Evolutionary conservation across 805 yeast genomes (phyloP), one percentile per base, ranked within the genome.

Genomic region (Candida khao-thaluensis): DNA sequence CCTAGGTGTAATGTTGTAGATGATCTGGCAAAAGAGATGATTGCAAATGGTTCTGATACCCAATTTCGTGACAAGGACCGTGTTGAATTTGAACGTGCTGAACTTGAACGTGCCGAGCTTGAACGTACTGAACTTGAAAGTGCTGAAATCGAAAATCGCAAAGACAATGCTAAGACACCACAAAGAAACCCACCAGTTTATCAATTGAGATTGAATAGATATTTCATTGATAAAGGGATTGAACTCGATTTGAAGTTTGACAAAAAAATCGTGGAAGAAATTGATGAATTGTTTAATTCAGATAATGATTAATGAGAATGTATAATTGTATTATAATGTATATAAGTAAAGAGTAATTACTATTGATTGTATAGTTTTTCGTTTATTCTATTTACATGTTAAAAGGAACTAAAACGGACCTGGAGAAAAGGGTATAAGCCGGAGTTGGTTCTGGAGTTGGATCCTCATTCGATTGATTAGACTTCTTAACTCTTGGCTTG

Each of bases 401-500:
- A n/a, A n/a, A n/a, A n/a, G n/a, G n/a, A n/a, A n/a, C n/a, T n/a
- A n/a, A n/a, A n/a, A n/a, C n/a, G n/a, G n/a, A n/a, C n/a, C n/a
- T n/a, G n/a, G n/a, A n/a, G n/a, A n/a, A n/a, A n/a, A n/a, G n/a
- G n/a, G 27, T 18, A 7, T 28, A 35, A 22, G 36, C 41, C 17
- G 41, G 41, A 9, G 34, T 34, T 17, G 41, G 36, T 7, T 37
- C 41, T 7, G 37, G 29, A 17, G 10, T 25, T 18, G 12, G 21
- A 18, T 12, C 24, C 6, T 25, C 21, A 10, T 22, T 22, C 24
- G 10, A 22, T 22, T 7, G 24, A 10, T 22, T 22, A 8, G 24
- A 10, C 24, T 22, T 10, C n/a, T n/a, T n/a, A n/a, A n/a, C n/a
- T 22, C 42, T 26, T 18, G 66, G 64, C 51, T 60, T 59, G 54